Evolutionary conservation across 306 rosid genomes (phyloP).

Genomic region (Lupinus albus): DNA sequence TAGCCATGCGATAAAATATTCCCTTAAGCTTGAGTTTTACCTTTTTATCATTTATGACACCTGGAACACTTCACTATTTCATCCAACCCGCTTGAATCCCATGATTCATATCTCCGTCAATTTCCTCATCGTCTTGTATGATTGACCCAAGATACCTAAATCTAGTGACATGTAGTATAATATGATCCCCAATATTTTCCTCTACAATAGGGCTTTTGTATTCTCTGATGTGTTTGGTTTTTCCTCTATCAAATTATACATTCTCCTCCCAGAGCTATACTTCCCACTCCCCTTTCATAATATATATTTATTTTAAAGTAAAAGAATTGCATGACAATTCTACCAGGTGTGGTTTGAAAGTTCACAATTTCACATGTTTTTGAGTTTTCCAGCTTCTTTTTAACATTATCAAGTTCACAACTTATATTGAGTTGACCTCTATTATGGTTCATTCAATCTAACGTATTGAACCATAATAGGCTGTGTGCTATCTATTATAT

Average conservation of each 20-base stretch:
- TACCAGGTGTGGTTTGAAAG: not conserved
- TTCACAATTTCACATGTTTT: not conserved
- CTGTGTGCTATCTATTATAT: conserved; percentile 13
- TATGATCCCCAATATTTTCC: no score
- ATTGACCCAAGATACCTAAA: no score
- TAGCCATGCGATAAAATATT: no score
- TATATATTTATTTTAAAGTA: not conserved
- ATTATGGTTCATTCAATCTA: not conserved
- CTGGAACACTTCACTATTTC: no score
- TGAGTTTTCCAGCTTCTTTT: not conserved
- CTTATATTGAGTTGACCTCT: not conserved
- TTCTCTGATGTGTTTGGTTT: not conserved
- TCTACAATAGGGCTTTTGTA: no score
- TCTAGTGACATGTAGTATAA: no score
- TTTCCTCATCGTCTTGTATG: no score
- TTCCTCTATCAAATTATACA: not conserved
- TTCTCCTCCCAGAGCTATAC: not conserved
- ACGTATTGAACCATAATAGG: not conserved
- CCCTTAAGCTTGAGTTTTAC: no score
- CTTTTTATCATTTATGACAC: no score
- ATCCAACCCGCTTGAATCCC: no score
- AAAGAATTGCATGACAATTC: not conserved
- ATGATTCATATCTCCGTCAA: no score
- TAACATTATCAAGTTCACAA: not conserved
- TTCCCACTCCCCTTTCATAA: not conserved